Evolutionary conservation across 2,329 filamentous ascomycete species (phyloP).

Genomic region (Verruconis gallopava): DNA sequence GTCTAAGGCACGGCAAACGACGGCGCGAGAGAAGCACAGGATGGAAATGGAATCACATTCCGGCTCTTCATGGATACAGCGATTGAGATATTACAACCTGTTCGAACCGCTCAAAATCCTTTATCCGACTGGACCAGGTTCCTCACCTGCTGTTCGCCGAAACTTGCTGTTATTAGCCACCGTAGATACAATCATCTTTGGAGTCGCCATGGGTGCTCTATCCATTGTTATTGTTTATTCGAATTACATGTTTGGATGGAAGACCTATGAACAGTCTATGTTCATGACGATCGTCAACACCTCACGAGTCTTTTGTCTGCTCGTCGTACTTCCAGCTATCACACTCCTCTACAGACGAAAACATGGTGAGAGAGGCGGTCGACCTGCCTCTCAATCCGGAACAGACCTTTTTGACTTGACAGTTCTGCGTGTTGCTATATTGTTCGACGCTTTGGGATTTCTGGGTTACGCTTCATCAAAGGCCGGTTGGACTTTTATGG

Average conservation of each 20-base stretch:
- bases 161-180: conserved; percentile 74
- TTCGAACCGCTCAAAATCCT: conserved; percentile 67
- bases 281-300: conserved; percentile 73
- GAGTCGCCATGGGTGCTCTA: conserved; percentile 66
- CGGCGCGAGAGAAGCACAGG: conserved; percentile 56
- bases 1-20: conserved; percentile 54
- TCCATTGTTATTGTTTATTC: conserved; percentile 77
- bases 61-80: conserved; percentile 31
- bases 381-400: conserved; percentile 40
- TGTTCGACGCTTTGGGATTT: conserved; percentile 65
- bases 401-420: conserved; percentile 66
- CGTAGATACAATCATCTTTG: conserved; percentile 72
- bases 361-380: conserved; percentile 13
- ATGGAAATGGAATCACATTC: conserved; percentile 23
- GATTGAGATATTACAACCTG: conserved; percentile 44
- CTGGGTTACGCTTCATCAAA: conserved; percentile 59
- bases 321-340: conserved; percentile 61
- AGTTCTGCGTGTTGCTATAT: conserved; percentile 59
- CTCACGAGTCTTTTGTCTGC: conserved; percentile 60
- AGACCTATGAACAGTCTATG: conserved; percentile 62
- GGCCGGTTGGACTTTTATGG: conserved; percentile 50
- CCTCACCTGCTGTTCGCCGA: conserved; percentile 48
- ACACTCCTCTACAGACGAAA: conserved; percentile 61
- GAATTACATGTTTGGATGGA: conserved; percentile 70
- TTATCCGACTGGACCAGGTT: conserved; percentile 55